Evolutionary conservation across 768 basidiomycete species (phyloP).

Genomic region (Candolleomyces efflorescens): DNA sequence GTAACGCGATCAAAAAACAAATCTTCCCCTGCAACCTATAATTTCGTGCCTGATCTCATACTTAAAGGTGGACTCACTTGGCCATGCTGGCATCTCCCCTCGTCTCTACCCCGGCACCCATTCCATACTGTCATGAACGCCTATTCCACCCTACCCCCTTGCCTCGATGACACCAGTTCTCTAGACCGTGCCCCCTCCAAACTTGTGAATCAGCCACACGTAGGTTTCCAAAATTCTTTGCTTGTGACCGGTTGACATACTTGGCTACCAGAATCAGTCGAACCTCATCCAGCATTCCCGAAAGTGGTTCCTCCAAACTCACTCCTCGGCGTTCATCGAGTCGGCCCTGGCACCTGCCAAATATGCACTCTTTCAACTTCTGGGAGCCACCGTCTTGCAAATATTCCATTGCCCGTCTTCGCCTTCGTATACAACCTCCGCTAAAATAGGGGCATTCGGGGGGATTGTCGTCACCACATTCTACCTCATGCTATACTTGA

Average conservation of each 20-base stretch:
- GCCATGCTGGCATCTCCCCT: not conserved
- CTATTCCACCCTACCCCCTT: constrained; percentile 2
- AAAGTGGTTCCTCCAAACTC: not conserved
- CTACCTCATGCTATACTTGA: not conserved
- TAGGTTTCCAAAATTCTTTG: not conserved
- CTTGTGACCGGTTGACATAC: not conserved
- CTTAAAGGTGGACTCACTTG: not conserved
- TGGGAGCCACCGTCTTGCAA: constrained; percentile 18
- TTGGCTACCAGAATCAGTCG: not conserved
- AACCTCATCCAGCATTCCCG: not conserved
- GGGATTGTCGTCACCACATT: not conserved
- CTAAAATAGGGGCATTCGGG: constrained; percentile 17
- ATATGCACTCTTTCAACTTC: constrained; percentile 24
- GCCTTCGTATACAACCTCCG: constrained; percentile 6
- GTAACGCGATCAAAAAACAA: not conserved
- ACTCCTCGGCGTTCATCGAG: constrained; percentile 17
- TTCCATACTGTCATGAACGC: constrained; percentile 9
- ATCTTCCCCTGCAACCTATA: not conserved
- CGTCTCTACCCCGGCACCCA: not conserved
- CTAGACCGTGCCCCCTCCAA: not conserved
- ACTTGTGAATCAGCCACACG: not conserved
- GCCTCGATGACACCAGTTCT: not conserved
- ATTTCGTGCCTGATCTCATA: constrained; percentile 8
- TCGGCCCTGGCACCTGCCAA: constrained; percentile 23
- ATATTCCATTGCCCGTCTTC: constrained; percentile 2